Conservation (phyloP, 768 basidiomycete genomes). For the Pulveroboletus sp. region DNA sequence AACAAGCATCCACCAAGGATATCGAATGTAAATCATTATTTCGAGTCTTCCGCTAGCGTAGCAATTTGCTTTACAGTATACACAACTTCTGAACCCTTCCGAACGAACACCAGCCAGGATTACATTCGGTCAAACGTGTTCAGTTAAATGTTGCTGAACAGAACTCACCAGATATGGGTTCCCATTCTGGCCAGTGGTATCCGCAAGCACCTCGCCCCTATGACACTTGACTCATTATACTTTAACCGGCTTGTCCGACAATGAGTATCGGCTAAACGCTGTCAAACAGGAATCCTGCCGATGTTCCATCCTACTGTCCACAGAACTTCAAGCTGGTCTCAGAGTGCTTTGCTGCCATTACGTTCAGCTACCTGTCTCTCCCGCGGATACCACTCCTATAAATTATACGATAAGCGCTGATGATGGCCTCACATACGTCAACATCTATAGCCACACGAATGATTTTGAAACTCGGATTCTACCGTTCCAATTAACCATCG, state of each 20-base stretch:
- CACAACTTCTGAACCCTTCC: conserved; percentile 75
- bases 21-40: conserved; percentile 29
- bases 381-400: conserved; percentile 35
- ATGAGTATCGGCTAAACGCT: conserved; percentile 40
- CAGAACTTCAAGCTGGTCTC: conserved; percentile 73
- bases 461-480: conserved; percentile 67
- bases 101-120: conserved; percentile 74
- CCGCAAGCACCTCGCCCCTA: conserved; percentile 78
- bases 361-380: conserved; percentile 50
- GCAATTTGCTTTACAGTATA: conserved; percentile 74
- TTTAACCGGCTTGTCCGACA: conserved; percentile 83
- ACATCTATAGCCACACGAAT: conserved; percentile 63
- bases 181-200: conserved; percentile 91
- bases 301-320: conserved; percentile 59
- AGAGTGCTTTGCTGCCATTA: conserved; percentile 65
- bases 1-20: conserved; percentile 22
- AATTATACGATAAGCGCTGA: conserved; percentile 75
- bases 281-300: conserved; percentile 48
- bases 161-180: conserved; percentile 80
- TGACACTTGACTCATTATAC: conserved; percentile 91
- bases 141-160: conserved; percentile 1
- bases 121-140: conserved; percentile 1
- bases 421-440: conserved; percentile 59
- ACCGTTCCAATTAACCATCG: conserved; percentile 76
- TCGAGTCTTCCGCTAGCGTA: conserved; percentile 23